A percentile compares a stretch with the other conserved stretches of the same genome.
Conservation (phyloP, 768 basidiomycete species). For the Infundibulicybe gibba region DNA sequence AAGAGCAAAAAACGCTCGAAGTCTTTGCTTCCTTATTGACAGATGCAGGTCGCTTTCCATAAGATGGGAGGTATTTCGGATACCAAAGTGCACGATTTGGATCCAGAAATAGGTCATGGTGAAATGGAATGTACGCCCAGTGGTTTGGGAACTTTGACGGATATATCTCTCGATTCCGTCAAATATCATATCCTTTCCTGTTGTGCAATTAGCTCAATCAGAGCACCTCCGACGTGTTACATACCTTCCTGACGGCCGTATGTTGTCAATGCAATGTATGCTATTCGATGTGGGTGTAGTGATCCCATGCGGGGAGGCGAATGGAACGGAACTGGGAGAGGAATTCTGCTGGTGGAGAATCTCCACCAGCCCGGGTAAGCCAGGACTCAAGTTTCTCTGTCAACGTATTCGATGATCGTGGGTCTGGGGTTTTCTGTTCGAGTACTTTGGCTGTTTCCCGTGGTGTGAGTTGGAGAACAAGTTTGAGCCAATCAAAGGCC, state of each 20-base stretch:
- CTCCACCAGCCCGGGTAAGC: conserved; percentile 27
- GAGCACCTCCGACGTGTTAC: neutral
- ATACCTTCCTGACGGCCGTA: conserved; percentile 40
- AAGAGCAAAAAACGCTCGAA: conserved; percentile 34
- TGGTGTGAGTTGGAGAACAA: conserved; percentile 22
- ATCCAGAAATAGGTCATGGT: conserved; percentile 53
- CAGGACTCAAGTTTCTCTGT: conserved; percentile 31
- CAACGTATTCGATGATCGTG: conserved; percentile 17
- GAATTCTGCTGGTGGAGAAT: conserved; percentile 25
- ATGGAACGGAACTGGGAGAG: conserved; percentile 28
- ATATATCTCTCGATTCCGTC: conserved; percentile 37
- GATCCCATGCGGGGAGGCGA: conserved; percentile 40
- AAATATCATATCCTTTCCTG: conserved; percentile 43
- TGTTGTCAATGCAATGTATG: conserved; percentile 34
- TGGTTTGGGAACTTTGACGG: conserved; percentile 27
- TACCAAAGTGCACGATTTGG: conserved; percentile 44
- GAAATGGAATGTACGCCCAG: conserved; percentile 34
- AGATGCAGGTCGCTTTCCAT: conserved; percentile 2
- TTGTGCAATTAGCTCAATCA: neutral
- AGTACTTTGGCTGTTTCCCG: conserved; percentile 1
- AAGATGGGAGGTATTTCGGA: conserved; percentile 21
- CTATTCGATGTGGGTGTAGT: conserved; percentile 45
- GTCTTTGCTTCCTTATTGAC: conserved; percentile 15
- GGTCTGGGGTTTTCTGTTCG: conserved; percentile 6
- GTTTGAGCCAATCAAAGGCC: conserved; percentile 36